Evolutionary conservation across 192 early-diverging fungal species (phyloP), one percentile per base, ranked within the genome.

Genomic region (Globomyces pollinis-pini): DNA sequence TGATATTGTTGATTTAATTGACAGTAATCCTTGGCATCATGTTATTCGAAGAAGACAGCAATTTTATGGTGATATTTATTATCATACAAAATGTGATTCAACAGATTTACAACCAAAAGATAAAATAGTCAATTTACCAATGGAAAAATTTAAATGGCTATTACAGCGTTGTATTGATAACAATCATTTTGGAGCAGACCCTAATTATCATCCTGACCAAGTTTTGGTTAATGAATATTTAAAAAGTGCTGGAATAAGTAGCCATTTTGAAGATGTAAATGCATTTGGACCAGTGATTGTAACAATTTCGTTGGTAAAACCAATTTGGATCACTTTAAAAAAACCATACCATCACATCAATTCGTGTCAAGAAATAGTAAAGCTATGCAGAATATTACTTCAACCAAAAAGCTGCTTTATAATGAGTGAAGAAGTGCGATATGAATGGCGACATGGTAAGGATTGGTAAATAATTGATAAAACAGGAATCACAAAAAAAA

Each of bases 191-290:
- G 59, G 59, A 45, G 24, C 29, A 16, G 24, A 35, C 28, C 12
- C 15, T 28, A 28, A 60, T 4, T 26, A 6, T 29, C 39, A 38
- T 2, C 56, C 57, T 3, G 32, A 38, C 3, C 68, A 70, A 30
- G 18, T 70, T 6, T 50, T 70, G 20, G 68, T 70, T 13, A 70
- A 70, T 49, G 68, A 70, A 44, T 70, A 70, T 54, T 24, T 43
- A 20, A 41, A 55, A 1, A 38, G 36, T n/a, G 39, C 44, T 15
- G 68, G 68, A 16, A 41, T 70, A 18, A 30, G 39, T 1, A 57
- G 51, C 29, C 68, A 70, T 54, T 59, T 62, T 32, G 68, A 70
- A 18, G 68, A 70, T 56, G 12, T 34, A 43, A 20, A 61, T 13
- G 63, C 68, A 3, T 70, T 70, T 66, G 68, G 68, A 3, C 32